Conservation (phyloP, 768 basidiomycete genomes). For the Royoungia palumana region DNA sequence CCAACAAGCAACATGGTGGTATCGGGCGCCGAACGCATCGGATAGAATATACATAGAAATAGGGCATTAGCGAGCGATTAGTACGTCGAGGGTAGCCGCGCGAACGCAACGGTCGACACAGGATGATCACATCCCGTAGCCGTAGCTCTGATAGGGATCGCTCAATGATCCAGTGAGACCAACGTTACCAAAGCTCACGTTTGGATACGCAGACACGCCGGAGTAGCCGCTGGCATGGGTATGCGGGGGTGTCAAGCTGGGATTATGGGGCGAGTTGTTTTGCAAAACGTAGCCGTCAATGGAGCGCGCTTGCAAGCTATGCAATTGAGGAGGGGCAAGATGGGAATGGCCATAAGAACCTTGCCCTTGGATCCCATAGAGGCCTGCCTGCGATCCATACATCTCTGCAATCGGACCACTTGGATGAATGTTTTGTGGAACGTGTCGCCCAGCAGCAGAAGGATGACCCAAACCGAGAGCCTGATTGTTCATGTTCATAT, state of each 20-base stretch:
- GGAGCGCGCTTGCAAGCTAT: constrained; percentile 61
- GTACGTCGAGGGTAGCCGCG: constrained; percentile 11
- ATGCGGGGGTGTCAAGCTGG: constrained; percentile 57
- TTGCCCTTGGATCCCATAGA: constrained; percentile 60
- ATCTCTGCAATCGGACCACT: constrained; percentile 59
- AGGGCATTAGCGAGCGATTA: constrained; percentile 30
- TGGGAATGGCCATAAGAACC: constrained; percentile 58
- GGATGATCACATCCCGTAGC: constrained; percentile 70
- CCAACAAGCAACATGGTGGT: constrained; percentile 32
- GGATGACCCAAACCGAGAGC: constrained; percentile 45
- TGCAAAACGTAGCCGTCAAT: constrained; percentile 84
- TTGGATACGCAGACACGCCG: constrained; percentile 48
- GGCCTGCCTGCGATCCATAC: constrained; percentile 57
- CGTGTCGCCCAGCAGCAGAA: constrained; percentile 50
- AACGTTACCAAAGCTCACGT: constrained; percentile 50
- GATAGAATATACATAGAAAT: constrained; percentile 39
- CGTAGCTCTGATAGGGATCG: constrained; percentile 78
- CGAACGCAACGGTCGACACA: constrained; percentile 19
- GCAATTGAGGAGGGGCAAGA: constrained; percentile 48
- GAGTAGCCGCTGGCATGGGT: constrained; percentile 55
- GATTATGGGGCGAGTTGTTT: constrained; percentile 63
- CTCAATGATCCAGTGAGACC: constrained; percentile 52
- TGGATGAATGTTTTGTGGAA: constrained; percentile 51
- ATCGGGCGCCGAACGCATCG: constrained; percentile 33
- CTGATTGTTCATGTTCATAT: constrained; percentile 53